These are phyloP conservation scores for Leishmania arabica DNA, from an alignment of 208 protist species.

Conservation along the genomic window DNA sequence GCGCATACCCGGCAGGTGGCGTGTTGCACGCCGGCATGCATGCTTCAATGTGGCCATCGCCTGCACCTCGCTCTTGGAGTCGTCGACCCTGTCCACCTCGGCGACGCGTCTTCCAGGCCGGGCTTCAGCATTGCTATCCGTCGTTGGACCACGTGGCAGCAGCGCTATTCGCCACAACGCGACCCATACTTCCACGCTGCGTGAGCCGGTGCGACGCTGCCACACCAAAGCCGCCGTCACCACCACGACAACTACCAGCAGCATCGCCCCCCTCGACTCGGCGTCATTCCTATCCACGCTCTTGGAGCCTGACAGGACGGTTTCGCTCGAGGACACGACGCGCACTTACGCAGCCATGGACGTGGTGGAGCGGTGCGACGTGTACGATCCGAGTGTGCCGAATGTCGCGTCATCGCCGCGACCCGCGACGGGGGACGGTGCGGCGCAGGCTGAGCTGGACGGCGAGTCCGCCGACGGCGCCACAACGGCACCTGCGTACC, in stretches of 20 bases:
- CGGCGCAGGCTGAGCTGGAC: not conserved
- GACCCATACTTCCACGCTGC: not conserved
- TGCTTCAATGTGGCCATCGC: not conserved
- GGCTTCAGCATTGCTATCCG: not conserved
- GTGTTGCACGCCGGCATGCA: not conserved
- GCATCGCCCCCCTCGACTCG: not conserved
- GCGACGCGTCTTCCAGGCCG: not conserved
- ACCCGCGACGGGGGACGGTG: not conserved
- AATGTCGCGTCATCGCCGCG: slow-evolving; percentile 41
- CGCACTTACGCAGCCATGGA: slow-evolving; percentile 88
- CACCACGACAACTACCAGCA: not conserved
- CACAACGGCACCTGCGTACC: slow-evolving; percentile 15
- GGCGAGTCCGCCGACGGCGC: not conserved
- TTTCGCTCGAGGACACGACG: slow-evolving; percentile 64
- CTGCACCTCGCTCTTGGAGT: not conserved
- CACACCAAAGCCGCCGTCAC: not conserved
- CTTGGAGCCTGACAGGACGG: slow-evolving; percentile 63
- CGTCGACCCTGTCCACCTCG: not conserved
- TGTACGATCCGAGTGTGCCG: slow-evolving; percentile 57
- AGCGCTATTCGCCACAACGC: not conserved
- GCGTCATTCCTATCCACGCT: slow-evolving; percentile 58
- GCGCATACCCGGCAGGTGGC: not conserved
- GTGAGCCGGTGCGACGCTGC: not conserved
- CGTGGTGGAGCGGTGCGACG: slow-evolving; percentile 58
- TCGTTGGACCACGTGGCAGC: not conserved